A percentile compares a stretch with the other conserved stretches of the same genome.
Evolutionary conservation across 176 grass and related monocot species (phyloP).

Genomic region (Melocanna baccifera): DNA sequence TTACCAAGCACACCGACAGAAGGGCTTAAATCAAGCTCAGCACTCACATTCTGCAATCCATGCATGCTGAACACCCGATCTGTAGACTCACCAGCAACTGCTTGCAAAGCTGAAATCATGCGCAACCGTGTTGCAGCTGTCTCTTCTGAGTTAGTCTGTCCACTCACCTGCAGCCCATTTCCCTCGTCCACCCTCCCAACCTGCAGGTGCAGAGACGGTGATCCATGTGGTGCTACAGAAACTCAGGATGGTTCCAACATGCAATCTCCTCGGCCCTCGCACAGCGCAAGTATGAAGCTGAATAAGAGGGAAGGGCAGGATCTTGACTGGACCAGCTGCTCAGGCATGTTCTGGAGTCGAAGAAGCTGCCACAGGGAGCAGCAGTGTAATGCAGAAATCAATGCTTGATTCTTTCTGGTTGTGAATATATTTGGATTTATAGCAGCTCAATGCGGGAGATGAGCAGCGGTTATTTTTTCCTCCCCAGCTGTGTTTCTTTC

Average conservation of each 20-base stretch:
- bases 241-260: conserved; percentile 41
- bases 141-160: conserved; percentile 81
- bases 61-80: conserved; percentile 68
- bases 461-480: conserved; percentile 31
- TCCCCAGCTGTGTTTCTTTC: conserved; percentile 35
- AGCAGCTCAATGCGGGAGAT: conserved; percentile 41
- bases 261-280: conserved; percentile 46
- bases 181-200: conserved; percentile 54
- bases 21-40: conserved; percentile 68
- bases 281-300: conserved; percentile 36
- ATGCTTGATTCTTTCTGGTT: conserved; percentile 54
- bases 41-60: conserved; percentile 78
- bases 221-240: conserved; percentile 44
- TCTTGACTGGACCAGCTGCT: conserved; percentile 67
- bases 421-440: conserved; percentile 45
- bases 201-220: conserved; percentile 63
- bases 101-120: conserved; percentile 65
- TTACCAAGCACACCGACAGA: conserved; percentile 47
- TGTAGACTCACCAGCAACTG: conserved; percentile 48
- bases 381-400: conserved; percentile 92
- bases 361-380: conserved; percentile 96
- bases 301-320: conserved; percentile 63
- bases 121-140: conserved; percentile 70
- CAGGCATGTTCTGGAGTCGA: conserved; percentile 82
- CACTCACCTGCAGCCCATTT: conserved; percentile 78